Evolutionary conservation across 345 rosid species (phyloP), one percentile per base, ranked within the genome.

Genomic region (Arabis alpina): DNA sequence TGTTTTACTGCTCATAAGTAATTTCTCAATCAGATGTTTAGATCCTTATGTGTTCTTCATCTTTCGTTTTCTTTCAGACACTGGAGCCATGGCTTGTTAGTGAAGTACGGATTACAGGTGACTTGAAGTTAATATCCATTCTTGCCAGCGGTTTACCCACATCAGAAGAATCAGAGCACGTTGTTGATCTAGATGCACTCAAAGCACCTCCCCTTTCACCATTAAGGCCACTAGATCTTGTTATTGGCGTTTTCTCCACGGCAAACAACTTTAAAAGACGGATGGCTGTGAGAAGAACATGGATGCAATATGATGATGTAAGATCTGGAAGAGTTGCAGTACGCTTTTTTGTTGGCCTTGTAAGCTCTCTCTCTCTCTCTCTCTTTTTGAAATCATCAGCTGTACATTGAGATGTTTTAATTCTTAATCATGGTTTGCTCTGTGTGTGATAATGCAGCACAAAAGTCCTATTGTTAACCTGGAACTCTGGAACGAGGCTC

Each of bases 301-400:
- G 99, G 99, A 91, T 94, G 99, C 98, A 94, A 72, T 89, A 88
- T 66, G 73, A 82, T 78, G 88, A 85, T 79, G 89, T 88, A 28
- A 80, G 86, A 45, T 84, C 92, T 4, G 96, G 99, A 71, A 69
- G 72, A 59, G 91, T 84, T 64, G 98, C 86, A 64, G 99, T 88
- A 66, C 97, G 93, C 60, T 94, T 94, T 83, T 94, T 94, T 77
- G 98, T 94, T 75, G 99, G 99, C 64, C 82, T 94, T 92, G 99
- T 94, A 79, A 80, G 97, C 70, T 80, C 23, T 19, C 23, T 19
- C 23, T 19, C 23, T 19, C 23, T 54, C 30, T 51, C 12, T 68
- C 19, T 45, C 4, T 58, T 54, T 57, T 8, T 41, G 47, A 8
- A 55, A 16, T 3, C 14, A 23, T 66, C 61, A 30, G 48, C 45